phyloP scores from a whole-genome alignment of 495 filamentous ascomycete species.

The Thozetella sp. region DNA sequence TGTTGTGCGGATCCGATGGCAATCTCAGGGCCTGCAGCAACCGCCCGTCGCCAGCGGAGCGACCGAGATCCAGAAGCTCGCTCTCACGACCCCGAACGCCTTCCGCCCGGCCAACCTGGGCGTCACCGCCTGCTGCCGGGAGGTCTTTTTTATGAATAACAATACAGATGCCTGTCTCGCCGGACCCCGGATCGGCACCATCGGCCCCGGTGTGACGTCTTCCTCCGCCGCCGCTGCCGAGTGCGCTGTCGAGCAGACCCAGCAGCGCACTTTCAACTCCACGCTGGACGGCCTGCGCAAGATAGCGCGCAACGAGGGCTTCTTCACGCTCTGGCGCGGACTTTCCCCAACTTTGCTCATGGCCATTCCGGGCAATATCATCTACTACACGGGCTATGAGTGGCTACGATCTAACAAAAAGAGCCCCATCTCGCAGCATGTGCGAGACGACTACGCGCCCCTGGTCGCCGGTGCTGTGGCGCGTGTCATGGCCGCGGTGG shows the following conservation, averaged over 20 bases:
- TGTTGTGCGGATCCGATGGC: constrained; percentile 92
- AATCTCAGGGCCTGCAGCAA: constrained; percentile 67
- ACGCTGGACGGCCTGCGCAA: constrained; percentile 92
- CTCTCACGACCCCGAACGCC: constrained; percentile 46
- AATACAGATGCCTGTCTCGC: constrained; percentile 80
- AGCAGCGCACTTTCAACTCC: constrained; percentile 81
- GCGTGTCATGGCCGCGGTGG: constrained; percentile 76
- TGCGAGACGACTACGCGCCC: constrained; percentile 73
- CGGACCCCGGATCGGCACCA: constrained; percentile 31
- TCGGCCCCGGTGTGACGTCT: constrained; percentile 19
- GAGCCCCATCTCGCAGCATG: constrained; percentile 64
- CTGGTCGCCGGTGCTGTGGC: constrained; percentile 79
- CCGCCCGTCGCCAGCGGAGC: constrained; percentile 15
- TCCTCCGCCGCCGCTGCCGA: constrained; percentile 45
- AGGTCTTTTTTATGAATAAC: constrained; percentile 96
- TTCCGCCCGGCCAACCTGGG: constrained; percentile 80
- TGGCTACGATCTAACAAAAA: constrained; percentile 74
- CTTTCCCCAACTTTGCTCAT: constrained; percentile 91
- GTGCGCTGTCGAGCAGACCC: constrained; percentile 85
- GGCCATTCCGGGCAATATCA: constrained; percentile 94
- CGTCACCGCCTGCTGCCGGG: constrained; percentile 92
- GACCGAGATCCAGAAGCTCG: constrained; percentile 39
- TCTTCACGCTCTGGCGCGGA: constrained; percentile 87
- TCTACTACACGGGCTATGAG: constrained; percentile 99
- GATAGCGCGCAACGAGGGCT: constrained; percentile 93